Evolutionary conservation across 805 yeast genomes (phyloP), one percentile per base, ranked within the genome.

Genomic region (Lachancea meyersii): DNA sequence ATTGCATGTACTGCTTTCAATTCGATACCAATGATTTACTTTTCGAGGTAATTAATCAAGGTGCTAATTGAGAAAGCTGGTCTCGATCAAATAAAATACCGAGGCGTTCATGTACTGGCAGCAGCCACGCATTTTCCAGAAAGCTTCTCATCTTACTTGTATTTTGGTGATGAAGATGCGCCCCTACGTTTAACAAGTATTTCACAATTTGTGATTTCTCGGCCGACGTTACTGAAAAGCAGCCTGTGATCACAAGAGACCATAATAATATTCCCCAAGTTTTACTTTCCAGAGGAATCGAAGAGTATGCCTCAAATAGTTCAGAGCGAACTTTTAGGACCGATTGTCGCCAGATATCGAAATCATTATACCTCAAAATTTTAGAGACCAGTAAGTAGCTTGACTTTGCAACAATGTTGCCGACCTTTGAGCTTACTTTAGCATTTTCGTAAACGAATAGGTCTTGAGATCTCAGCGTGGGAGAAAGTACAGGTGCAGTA

Each of bases 231-330:
- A 37, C 22, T 1, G 43, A 46, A 36, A 49, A 49, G n/a, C 44
- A 39, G 13, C 53, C 53, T 17, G 46, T 40, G 6, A 44, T 18
- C 11, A 43, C 41, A 9, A 48, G 35, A 4, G 53, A 37, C 53
- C 53, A 49, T 3, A 42, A 30, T 24, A 49, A 26, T 19, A 49
- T 47, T 1, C 50, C 49, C 53, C 53, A 49, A 16, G 47, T 44
- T 16, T 37, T 31, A 38, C 44, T 36, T 6, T 40, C 41, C 10
- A 30, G 37, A 1, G 53, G 53, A 10, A 49, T 48, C 26, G 35
- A 38, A 11, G 38, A 35, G 37, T 43, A 32, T 11, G 44, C 45
- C 20, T 39, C 40, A 10, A 49, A 24, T 5, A 49, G 30, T 13
- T 49, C 51, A 6, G 37, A 32, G 23, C 47, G 48, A 13, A 45